Conservation (phyloP, 2,329 filamentous ascomycete genomes). For the Emergomyces africanus region DNA sequence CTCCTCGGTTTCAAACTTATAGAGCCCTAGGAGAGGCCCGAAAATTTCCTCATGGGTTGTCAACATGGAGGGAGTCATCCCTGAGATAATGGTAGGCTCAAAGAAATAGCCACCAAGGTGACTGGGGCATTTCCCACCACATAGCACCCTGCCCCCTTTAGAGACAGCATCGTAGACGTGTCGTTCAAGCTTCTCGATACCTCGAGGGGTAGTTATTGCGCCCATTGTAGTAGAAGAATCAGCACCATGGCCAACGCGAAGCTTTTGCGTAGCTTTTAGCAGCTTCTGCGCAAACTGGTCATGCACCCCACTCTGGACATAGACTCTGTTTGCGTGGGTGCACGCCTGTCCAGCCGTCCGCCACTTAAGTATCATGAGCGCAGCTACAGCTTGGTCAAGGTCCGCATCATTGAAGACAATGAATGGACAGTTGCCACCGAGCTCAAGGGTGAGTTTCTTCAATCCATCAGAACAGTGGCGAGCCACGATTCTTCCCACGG, state of each 20-base stretch:
- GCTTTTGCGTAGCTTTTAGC: conserved; percentile 28
- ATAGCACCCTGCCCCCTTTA: conserved; percentile 17
- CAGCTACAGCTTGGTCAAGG: conserved; percentile 17
- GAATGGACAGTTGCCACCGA: conserved; percentile 29
- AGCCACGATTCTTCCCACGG: conserved; percentile 18
- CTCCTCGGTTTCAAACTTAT: conserved; percentile 17
- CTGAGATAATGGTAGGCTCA: neutral
- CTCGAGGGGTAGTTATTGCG: conserved; percentile 7
- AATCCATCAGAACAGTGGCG: conserved; percentile 20
- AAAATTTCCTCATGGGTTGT: conserved; percentile 20
- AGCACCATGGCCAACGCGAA: conserved; percentile 20
- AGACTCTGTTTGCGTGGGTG: conserved; percentile 25
- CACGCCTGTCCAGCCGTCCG: conserved; percentile 16
- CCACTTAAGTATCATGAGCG: neutral
- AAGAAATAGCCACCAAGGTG: neutral
- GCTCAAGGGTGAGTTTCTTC: conserved; percentile 31
- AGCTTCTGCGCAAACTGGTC: conserved; percentile 37
- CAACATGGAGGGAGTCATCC: conserved; percentile 13
- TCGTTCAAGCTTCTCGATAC: conserved; percentile 12
- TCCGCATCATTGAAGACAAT: conserved; percentile 29
- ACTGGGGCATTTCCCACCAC: conserved; percentile 12
- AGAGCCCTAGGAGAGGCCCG: conserved; percentile 14
- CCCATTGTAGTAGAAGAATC: conserved; percentile 20
- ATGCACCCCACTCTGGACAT: conserved; percentile 28
- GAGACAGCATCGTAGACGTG: conserved; percentile 15